A percentile compares a stretch with the other conserved stretches of the same genome.
These are phyloP conservation scores for Liquidambar formosana DNA, from an alignment of 164 flowering plant genomes.

Conservation along the genomic window DNA sequence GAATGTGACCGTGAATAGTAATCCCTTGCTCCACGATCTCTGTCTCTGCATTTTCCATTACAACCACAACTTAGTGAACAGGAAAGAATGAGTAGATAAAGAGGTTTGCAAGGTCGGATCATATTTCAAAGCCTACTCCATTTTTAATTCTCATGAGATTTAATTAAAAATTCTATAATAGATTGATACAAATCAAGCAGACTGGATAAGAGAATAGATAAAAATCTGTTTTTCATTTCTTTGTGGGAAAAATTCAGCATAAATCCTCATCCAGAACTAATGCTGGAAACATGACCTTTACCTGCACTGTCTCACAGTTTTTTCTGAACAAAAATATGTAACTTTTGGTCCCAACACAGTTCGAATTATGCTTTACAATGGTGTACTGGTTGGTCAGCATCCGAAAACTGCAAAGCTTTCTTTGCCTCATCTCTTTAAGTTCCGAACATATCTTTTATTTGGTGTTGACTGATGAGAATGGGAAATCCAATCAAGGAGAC, in stretches of 20 bases:
- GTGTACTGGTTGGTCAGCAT: slow-evolving; percentile 63
- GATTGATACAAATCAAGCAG: neutral
- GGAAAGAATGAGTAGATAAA: slow-evolving; percentile 8
- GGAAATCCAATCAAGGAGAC: slow-evolving; percentile 41
- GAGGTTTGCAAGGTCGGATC: neutral
- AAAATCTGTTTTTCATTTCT: neutral
- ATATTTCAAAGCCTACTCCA: neutral
- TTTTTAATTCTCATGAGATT: neutral
- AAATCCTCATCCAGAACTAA: slow-evolving; percentile 27
- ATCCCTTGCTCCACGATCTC: slow-evolving; percentile 39
- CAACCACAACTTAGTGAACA: neutral
- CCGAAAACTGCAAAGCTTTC: slow-evolving; percentile 61
- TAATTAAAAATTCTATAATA: neutral
- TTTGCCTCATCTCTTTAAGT: slow-evolving; percentile 65
- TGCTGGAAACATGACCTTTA: slow-evolving; percentile 42
- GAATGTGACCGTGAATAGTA: slow-evolving; percentile 38
- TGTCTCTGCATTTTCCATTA: slow-evolving; percentile 22
- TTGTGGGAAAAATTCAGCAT: slow-evolving; percentile 10
- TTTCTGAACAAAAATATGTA: slow-evolving; percentile 50
- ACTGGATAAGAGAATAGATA: neutral
- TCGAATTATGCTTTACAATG: slow-evolving; percentile 42
- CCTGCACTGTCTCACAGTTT: slow-evolving; percentile 50
- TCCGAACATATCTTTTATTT: slow-evolving; percentile 49
- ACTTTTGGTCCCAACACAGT: slow-evolving; percentile 53
- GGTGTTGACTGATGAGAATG: slow-evolving; percentile 41